phyloP scores from a whole-genome alignment of 2,329 filamentous ascomycete species.

The Apiospora arundinis region DNA sequence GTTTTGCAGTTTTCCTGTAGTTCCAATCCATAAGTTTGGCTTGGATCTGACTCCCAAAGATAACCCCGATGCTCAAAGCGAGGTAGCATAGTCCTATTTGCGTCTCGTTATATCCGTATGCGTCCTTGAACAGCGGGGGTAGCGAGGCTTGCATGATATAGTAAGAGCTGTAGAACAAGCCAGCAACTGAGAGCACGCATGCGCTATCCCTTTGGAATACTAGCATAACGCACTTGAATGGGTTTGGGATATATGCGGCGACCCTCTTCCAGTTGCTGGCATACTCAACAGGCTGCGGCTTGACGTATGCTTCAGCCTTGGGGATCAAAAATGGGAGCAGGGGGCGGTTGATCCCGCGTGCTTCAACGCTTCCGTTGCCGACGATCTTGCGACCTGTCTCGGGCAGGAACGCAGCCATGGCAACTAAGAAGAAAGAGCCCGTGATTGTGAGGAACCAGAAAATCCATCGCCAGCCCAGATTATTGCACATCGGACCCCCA shows the following conservation, averaged over 20 bases:
- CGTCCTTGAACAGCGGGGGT: not conserved
- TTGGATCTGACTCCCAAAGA: conserved; percentile 20
- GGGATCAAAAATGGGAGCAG: not conserved
- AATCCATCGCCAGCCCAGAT: not conserved
- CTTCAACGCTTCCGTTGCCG: not conserved
- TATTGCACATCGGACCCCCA: not conserved
- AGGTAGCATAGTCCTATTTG: conserved; percentile 46
- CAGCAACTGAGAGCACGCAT: too few relatives aligned
- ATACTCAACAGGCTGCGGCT: too few relatives aligned
- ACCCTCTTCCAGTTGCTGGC: too few relatives aligned
- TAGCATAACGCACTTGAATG: too few relatives aligned
- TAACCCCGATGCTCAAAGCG: conserved; percentile 33
- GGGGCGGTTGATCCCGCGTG: not conserved
- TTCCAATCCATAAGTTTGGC: conserved; percentile 61
- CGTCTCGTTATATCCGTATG: not conserved
- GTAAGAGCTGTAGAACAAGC: not conserved
- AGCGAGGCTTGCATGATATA: not conserved
- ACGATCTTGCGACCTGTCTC: not conserved
- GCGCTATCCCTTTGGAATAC: too few relatives aligned
- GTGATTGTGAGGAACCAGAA: not conserved
- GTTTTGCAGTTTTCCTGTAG: conserved; percentile 54
- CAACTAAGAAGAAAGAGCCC: not conserved
- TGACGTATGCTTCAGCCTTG: too few relatives aligned
- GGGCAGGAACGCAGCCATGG: not conserved
- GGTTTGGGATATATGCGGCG: too few relatives aligned